Conservation (phyloP, 2,329 filamentous ascomycete genomes). For the Ophiosphaerella korrae region DNA sequence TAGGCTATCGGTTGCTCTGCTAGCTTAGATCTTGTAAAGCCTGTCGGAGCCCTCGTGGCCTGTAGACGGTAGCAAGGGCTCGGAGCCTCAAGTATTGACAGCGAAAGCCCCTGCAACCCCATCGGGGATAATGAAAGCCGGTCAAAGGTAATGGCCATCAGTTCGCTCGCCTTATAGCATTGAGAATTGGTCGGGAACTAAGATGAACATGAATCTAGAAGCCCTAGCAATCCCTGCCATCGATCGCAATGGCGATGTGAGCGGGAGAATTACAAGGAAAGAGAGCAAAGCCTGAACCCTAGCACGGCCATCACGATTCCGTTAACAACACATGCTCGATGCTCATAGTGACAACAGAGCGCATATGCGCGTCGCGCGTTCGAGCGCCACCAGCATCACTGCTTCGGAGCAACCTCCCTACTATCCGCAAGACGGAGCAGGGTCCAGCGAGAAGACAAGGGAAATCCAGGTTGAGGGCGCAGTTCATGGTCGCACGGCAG, state of each 20-base stretch:
- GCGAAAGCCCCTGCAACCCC: background rate
- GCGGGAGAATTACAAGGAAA: background rate
- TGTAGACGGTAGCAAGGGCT: background rate
- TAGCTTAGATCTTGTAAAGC: conserved; percentile 3
- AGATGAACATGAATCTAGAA: too few relatives aligned
- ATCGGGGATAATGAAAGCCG: background rate
- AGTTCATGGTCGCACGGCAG: conserved; percentile 32
- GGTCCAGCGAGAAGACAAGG: conserved; percentile 21
- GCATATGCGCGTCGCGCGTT: conserved; percentile 17
- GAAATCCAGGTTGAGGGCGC: conserved; percentile 30
- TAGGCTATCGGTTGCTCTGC: conserved; percentile 7
- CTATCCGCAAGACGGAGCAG: conserved; percentile 29
- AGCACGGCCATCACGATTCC: background rate
- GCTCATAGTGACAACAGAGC: conserved; percentile 5
- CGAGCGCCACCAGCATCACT: conserved; percentile 13
- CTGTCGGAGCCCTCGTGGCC: background rate
- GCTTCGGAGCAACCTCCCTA: conserved; percentile 30
- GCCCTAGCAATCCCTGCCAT: background rate
- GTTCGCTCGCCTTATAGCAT: too few relatives aligned
- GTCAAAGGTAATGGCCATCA: background rate
- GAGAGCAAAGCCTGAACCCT: background rate
- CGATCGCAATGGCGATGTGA: background rate
- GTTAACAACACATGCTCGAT: background rate
- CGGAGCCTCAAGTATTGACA: background rate
- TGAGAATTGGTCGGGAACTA: too few relatives aligned